Base-by-base conservation (phyloP, 1,284 basidiomycete genomes). In the Cutaneotrichosporon cavernicola region DNA sequence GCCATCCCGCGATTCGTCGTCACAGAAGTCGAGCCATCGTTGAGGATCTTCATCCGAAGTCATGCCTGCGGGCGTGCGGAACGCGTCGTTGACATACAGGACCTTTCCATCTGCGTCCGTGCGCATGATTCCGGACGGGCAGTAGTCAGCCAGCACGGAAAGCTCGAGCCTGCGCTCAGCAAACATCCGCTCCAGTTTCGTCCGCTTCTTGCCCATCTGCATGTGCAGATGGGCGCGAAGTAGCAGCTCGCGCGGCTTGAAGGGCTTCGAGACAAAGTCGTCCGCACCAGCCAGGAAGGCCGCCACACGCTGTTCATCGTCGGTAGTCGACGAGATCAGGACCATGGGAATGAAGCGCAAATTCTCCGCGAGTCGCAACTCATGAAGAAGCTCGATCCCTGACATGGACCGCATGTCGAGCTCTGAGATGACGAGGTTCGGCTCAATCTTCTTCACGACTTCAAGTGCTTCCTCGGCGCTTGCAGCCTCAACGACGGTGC, bases 231-330 rank as follows among this genome's bases (percentile, higher is more conserved):
- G 70, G 22, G 76, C 76, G 14, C 82, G 73, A 0, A 82, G 81
- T 22, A 83, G 68, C 13, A 83, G 69, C 62, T 83, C 82, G 60
- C 78, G 74, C 8, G 74, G 74, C 61, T 73, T 74, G 73, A 79
- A 80, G 5, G 79, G 78, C 64, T 80, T 80, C 26, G 67, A 56
- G 34, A 81, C 58, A 49, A 73, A 79, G 62, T 81, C 77, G 62
- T 83, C 82, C 1, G 81, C 82, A 16, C 82, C 82, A 30, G 74
- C 78, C 13, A 83, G 66, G 43, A 81, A 58, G 0, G 76, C 74
- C 31, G 73, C 72, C 8, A 80, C 72, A 13, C 75, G 64, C 13
- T 70, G 55, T 26, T 75, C 74, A 51, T 79, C 77, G 21, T 72
- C 71, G 11, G 64, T 61, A 18, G 70, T 60, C 2, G 77, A 72